Base-by-base conservation (phyloP, 148 eudicot genomes). In the Chenopodium album region DNA sequence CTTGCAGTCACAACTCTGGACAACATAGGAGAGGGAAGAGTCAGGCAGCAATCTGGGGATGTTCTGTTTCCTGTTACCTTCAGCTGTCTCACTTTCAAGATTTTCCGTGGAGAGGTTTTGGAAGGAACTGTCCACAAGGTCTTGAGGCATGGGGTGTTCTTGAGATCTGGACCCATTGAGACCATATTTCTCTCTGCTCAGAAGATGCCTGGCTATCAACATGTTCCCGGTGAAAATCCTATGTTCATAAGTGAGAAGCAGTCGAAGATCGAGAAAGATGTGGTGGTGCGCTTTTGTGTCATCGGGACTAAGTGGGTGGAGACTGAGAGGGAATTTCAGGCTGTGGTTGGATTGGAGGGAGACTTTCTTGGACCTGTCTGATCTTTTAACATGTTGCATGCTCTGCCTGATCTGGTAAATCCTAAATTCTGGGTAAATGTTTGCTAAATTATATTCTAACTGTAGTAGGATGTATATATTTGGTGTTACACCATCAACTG, bases 51-150 rank as follows among this genome's bases (percentile, higher is more conserved):
- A 16, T 67, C 91, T 0, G 97, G 97, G 6, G 97, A 93, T 22
- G 97, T 92, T 7, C 84, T 91, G 4, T 93, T 91, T 78, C 97
- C 93, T 0, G 93, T 93, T 31, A 82, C 86, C 44, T 93, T 91
- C 85, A 90, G 84, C 76, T 85, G 92, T 79, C 23, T 93, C 48
- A 87, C 93, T 5, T 91, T 89, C 85, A 92, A 90, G 81, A 80
- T 85, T 14, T 85, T 88, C 54, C 75, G 80, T 9, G 97, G 97
- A 19, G 97, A 93, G 78, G 80, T 93, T 46, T 23, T 93, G 11
- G 93, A 90, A 46, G 94, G 94, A 1, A 85, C 80, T 0, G 94
- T 91, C 37, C 89, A 90, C 86, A 93, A 87, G 85, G 89, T 93
- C 10, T 78, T 91, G 73, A 91, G 89, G 77, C 92, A 89, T 14